Conservation (phyloP, 805 yeast genomes). For the Saccharomycopsis fibuligera region DNA sequence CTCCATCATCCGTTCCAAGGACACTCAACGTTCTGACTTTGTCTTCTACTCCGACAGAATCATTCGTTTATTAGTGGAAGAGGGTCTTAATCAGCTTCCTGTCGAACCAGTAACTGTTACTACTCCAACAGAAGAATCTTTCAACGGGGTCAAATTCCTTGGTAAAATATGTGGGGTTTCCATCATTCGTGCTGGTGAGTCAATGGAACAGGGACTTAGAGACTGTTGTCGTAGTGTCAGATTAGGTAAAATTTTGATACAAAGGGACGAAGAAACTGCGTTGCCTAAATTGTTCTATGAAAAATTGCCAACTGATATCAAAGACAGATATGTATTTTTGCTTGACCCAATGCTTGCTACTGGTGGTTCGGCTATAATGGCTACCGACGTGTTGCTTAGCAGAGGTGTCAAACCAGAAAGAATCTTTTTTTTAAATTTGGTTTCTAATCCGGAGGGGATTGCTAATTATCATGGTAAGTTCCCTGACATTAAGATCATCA, state of each 20-base stretch:
- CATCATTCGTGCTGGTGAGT: constrained; percentile 97
- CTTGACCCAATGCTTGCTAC: constrained; percentile 98
- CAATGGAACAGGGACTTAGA: constrained; percentile 97
- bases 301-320: constrained; percentile 88
- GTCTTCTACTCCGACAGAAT: constrained; percentile 94
- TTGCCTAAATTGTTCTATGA: constrained; percentile 86
- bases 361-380: constrained; percentile 97
- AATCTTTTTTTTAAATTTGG: constrained; percentile 82
- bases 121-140: constrained; percentile 71
- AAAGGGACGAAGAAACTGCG: constrained; percentile 97
- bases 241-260: constrained; percentile 93
- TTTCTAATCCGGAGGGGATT: constrained; percentile 95
- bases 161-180: constrained; percentile 98
- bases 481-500: constrained; percentile 82
- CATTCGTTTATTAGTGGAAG: constrained; percentile 89
- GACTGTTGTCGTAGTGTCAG: constrained; percentile 96
- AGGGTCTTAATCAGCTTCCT: constrained; percentile 90
- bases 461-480: constrained; percentile 66
- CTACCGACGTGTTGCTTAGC: constrained; percentile 79
- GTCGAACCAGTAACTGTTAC: constrained; percentile 60
- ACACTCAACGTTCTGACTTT: constrained; percentile 83
- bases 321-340: constrained; percentile 80
- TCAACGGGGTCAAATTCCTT: constrained; percentile 70
- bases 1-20: constrained; percentile 80
- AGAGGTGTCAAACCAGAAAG: constrained; percentile 86